These are phyloP conservation scores for Truncatella angustata DNA, from an alignment of 2,329 filamentous ascomycete genomes.

Conservation along the genomic window DNA sequence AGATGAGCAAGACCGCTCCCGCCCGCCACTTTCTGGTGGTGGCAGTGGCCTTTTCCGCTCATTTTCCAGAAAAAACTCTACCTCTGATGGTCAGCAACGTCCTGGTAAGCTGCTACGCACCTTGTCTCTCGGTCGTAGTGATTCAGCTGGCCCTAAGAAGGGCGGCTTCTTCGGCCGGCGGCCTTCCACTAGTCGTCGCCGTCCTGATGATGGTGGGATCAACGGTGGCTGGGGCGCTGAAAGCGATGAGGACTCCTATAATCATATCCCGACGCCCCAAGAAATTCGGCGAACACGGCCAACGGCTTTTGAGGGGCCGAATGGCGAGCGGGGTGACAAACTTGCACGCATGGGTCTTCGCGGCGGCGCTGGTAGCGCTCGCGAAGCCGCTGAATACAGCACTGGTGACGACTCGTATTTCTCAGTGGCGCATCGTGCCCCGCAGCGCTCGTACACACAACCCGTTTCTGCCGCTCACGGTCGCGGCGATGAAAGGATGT, in stretches of 20 bases:
- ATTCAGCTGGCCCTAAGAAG: constrained; percentile 40
- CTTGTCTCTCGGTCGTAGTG: constrained; percentile 58
- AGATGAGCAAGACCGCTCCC: constrained; percentile 38
- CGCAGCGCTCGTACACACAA: constrained; percentile 24
- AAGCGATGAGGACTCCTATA: constrained; percentile 32
- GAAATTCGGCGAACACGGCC: constrained; percentile 9
- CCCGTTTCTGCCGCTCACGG: constrained; percentile 16
- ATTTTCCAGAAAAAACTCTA: constrained; percentile 38
- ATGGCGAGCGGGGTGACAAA: constrained; percentile 14
- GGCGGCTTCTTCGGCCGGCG: constrained; percentile 41
- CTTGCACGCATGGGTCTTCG: constrained; percentile 23
- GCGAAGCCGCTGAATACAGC: constrained; percentile 44
- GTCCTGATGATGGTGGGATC: constrained; percentile 49
- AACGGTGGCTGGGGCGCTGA: constrained; percentile 52
- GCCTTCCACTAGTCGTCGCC: constrained; percentile 30
- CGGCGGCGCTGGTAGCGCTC: constrained; percentile 37
- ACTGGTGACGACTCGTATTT: constrained; percentile 59
- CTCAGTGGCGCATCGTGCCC: constrained; percentile 35
- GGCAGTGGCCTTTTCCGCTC: constrained; percentile 45
- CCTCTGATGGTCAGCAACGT: constrained; percentile 34
- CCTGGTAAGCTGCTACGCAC: constrained; percentile 51
- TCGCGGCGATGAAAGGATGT: constrained; percentile 3
- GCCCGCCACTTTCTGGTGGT: constrained; percentile 49
- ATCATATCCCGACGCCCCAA: constrained; percentile 15
- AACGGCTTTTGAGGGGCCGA: constrained; percentile 10